Evolutionary conservation across 23 red algal genomes (phyloP), one percentile per base, ranked within the genome.

Genomic region (Agarophyton chilense): DNA sequence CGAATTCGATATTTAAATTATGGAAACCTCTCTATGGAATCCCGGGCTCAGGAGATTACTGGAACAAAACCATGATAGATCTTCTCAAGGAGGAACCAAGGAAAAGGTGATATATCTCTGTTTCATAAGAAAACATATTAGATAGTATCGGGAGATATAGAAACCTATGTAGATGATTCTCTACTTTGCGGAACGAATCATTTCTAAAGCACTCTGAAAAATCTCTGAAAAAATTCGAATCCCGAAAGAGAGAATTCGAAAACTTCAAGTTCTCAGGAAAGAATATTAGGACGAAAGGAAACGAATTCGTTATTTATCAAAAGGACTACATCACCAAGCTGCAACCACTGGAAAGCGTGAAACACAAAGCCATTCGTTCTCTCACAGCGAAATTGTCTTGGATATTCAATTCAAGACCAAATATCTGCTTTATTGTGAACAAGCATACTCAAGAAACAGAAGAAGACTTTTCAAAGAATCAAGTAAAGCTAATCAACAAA

Each of bases 161-260:
- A 52, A 25, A 67, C 52, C 8, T 66, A 90, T 36, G 73, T 90
- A 16, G 87, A 90, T 2, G 87, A 90, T 61, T 73, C 45, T 49
- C 14, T 49, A 14, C 45, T 50, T 12, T 39, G 35, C 19, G 4
- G 51, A 7, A 72, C 21, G 6, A 26, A 2, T 38, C 38, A 72
- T 26, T 72, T 44, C 18, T 72, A 8, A 4, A 72, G 32, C 44
- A 33, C 18, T 8, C 66, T 4, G 13, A 72, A 26, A 72, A 72
- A 44, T 43, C 66, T 38, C 22, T 72, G 25, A 31, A 36, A 43
- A 26, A 38, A 5, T 72, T 72, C 12, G 66, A 72, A 72, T 72
- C 66, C 19, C 38, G 66, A 34, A 31, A 26, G 24, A 38, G 66
- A 17, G 66, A 72, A 44, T 72, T 72, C 31, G 66, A 72, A 21